Evolutionary conservation across 805 yeast species (phyloP), one percentile per base, ranked within the genome.

Genomic region (Alloascoidea africana): DNA sequence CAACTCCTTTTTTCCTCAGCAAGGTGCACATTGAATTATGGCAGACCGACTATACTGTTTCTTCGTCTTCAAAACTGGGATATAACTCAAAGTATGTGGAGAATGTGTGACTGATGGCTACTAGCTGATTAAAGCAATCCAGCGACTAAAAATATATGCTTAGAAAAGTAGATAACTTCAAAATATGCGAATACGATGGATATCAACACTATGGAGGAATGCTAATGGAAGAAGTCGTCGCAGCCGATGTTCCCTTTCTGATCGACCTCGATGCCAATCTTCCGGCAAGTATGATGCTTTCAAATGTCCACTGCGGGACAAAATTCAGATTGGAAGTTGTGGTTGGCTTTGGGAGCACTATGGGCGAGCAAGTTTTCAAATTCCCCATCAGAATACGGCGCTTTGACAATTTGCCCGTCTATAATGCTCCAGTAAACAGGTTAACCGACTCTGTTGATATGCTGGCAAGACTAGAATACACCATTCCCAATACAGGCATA

Each of bases 211-310:
- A 8, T 23, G 30, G 13, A 8, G 30, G 30, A 23, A 23, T n/a
- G n/a, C 8, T 23, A 23, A 23, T 23, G 30, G 30, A 23, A 23
- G 30, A 23, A 23, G 30, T 23, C 13, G n/a, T 75, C 3, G 80
- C 76, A 0, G 47, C 75, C 27, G 82, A 76, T 47, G 50, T 76
- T 1, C 84, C 84, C 0, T 53, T 76, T 32, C 55, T 75, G 3
- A 63, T 76, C 13, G 75, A 73, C 0, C 52, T 76, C 14, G 73
- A 72, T 1, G 65, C 65, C 35, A 70, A 71, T 38, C 59, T 73
- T 3, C 57, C 63, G 5, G 64, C 76, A 18, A 72, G 79, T 18
- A 71, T 75, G 4, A 64, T 56, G 14, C 17, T 40, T 5, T 34
- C 40, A 5, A 37, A 35, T 15, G 32, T 27, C 38, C 37, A 34